Percentiles rank a stretch among this genome's conserved stretches.
Conservation (phyloP, 805 yeast species). For the Tetrapisispora iriomotensis region DNA sequence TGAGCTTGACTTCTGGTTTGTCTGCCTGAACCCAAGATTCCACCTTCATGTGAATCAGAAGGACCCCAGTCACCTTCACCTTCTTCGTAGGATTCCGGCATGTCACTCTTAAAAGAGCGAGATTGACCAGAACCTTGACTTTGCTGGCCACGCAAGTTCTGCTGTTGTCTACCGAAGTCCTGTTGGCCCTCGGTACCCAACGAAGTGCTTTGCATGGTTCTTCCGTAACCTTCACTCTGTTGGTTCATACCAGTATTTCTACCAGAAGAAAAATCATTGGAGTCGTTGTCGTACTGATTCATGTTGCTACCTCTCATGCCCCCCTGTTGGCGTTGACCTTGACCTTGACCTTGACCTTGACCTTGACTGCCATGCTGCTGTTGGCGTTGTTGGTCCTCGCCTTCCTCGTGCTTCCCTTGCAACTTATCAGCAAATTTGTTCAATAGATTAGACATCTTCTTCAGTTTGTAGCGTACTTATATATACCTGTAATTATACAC, state of each 20-base stretch:
- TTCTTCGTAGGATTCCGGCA: slow-evolving; percentile 1
- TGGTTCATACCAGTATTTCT: not conserved
- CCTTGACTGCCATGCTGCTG: not conserved
- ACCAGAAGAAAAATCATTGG: not conserved
- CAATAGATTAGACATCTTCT: slow-evolving; percentile 23
- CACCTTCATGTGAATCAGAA: not conserved
- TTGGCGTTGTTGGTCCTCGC: not conserved
- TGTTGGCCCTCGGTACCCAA: not conserved
- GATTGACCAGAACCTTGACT: not conserved
- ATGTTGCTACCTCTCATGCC: slow-evolving; percentile 1
- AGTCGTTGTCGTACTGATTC: slow-evolving; percentile 2
- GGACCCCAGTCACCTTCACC: slow-evolving; percentile 2
- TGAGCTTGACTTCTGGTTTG: slow-evolving; percentile 2
- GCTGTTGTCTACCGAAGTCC: not conserved
- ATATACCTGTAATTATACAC: too few relatives aligned
- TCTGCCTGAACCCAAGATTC: not conserved
- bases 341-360: slow-evolving; percentile 1
- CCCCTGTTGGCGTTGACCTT: not conserved
- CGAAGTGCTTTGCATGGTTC: not conserved
- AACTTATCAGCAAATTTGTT: slow-evolving; percentile 27
- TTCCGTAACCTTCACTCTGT: too few relatives aligned
- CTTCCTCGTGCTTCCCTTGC: slow-evolving; percentile 16
- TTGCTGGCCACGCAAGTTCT: not conserved
- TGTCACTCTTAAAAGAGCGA: not conserved
- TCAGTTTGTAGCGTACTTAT: not conserved